Conservation (phyloP, 2,329 filamentous ascomycete species). For the Fusarium pseudocircinatum region DNA sequence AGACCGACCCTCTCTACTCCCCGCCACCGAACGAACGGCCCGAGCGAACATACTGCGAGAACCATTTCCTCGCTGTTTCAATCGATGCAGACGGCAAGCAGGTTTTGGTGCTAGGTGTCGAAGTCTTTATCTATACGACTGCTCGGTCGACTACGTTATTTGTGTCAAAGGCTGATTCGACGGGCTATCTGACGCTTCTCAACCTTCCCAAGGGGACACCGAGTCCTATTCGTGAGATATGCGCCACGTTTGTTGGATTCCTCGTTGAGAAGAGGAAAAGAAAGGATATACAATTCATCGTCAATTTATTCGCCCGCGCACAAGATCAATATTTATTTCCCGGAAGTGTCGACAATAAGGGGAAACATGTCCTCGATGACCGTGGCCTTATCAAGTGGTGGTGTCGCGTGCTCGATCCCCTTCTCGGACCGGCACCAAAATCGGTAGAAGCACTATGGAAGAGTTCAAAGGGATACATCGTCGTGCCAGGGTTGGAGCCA, state of each 20-base stretch:
- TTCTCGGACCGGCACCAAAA: conserved; percentile 64
- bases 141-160: conserved; percentile 85
- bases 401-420: conserved; percentile 85
- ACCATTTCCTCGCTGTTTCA: conserved; percentile 73
- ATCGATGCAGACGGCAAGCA: conserved; percentile 54
- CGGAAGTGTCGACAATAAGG: conserved; percentile 82
- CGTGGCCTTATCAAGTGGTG: conserved; percentile 93
- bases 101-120: conserved; percentile 83
- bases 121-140: conserved; percentile 88
- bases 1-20: conserved; percentile 79
- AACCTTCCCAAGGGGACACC: conserved; percentile 68
- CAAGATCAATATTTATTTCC: conserved; percentile 97
- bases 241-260: conserved; percentile 78
- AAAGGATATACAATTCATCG: conserved; percentile 72
- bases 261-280: conserved; percentile 75
- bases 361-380: conserved; percentile 93
- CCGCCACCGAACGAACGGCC: conserved; percentile 76
- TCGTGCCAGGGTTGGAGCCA: conserved; percentile 87
- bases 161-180: conserved; percentile 96
- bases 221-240: conserved; percentile 79
- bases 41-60: conserved; percentile 86
- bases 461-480: conserved; percentile 77
- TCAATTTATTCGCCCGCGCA: conserved; percentile 91
- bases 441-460: conserved; percentile 51
- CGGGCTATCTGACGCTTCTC: conserved; percentile 80